A percentile compares a stretch with the other conserved stretches of the same genome.
phyloP scores from a whole-genome alignment of 2,329 filamentous ascomycete species.

The Xylaria sp. region DNA sequence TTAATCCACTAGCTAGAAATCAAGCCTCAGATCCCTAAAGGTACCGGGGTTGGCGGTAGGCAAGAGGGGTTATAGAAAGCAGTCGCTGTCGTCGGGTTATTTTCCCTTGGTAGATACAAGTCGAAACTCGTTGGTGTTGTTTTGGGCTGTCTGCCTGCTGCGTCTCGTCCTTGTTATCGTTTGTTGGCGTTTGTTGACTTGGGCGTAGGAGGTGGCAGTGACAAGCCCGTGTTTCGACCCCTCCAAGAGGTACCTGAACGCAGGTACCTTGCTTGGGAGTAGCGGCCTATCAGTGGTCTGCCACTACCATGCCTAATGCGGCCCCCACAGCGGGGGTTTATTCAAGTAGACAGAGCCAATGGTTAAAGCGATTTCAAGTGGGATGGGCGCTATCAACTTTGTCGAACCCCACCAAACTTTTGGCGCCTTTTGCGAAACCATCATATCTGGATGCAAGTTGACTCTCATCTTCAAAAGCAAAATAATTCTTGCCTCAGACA shows the following conservation, averaged over 20 bases:
- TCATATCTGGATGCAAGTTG: constrained; percentile 7
- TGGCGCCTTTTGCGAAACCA: constrained; percentile 18
- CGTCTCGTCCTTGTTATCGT: background rate
- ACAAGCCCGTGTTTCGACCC: constrained; percentile 7
- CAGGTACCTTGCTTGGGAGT: constrained; percentile 10
- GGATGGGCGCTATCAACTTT: background rate
- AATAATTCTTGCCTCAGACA: constrained; percentile 1
- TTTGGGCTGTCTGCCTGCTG: background rate
- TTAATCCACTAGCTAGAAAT: background rate
- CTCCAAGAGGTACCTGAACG: constrained; percentile 5
- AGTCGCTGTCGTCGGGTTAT: background rate
- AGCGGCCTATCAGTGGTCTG: background rate
- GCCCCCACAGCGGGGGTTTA: constrained; percentile 36
- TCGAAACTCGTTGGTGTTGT: background rate
- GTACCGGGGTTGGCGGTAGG: background rate
- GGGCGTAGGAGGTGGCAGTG: constrained; percentile 22
- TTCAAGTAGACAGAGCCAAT: constrained; percentile 36
- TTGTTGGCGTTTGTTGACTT: constrained; percentile 5
- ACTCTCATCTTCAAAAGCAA: constrained; percentile 11
- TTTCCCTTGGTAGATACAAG: background rate
- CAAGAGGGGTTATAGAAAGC: background rate
- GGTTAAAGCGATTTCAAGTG: constrained; percentile 42
- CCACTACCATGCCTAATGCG: background rate
- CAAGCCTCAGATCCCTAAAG: background rate
- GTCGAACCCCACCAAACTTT: constrained; percentile 27